These are phyloP conservation scores for Cucumis melo DNA, from an alignment of 306 rosid species.

Conservation along the genomic window DNA sequence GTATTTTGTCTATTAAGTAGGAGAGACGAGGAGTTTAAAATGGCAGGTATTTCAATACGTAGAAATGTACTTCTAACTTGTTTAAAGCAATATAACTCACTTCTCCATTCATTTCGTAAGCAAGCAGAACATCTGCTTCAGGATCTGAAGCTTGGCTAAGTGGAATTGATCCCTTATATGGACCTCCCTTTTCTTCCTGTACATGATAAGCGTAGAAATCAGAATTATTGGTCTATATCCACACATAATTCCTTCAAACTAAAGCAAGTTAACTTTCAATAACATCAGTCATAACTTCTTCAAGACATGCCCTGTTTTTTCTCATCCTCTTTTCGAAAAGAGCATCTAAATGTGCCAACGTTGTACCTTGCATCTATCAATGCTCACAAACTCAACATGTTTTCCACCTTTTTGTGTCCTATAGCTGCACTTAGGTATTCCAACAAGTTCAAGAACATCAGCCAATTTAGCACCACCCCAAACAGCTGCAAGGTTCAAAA, in stretches of 20 bases:
- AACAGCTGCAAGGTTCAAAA: conserved; percentile 38
- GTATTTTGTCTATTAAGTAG: background rate
- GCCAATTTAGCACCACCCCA: conserved; percentile 93
- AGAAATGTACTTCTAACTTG: too few relatives aligned
- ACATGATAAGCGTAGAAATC: conserved; percentile 6
- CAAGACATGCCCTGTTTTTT: background rate
- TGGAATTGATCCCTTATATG: conserved; percentile 93
- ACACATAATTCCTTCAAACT: background rate
- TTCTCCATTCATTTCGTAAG: conserved; percentile 96
- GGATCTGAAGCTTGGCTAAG: conserved; percentile 86
- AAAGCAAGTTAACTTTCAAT: background rate
- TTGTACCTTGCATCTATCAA: conserved; percentile 81
- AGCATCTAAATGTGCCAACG: conserved; percentile 1
- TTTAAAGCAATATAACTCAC: conserved; percentile 29
- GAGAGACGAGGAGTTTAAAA: background rate
- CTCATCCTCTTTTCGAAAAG: background rate
- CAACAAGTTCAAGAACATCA: conserved; percentile 83
- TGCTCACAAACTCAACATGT: conserved; percentile 89
- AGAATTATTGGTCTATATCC: background rate
- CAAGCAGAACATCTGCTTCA: conserved; percentile 84
- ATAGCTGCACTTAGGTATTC: conserved; percentile 51
- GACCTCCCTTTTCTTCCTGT: conserved; percentile 95
- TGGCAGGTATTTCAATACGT: background rate
- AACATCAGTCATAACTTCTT: background rate
- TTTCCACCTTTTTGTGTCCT: conserved; percentile 55